phyloP scores from a whole-genome alignment of 768 basidiomycete species.

The Naganishia vaughanmartiniae region DNA sequence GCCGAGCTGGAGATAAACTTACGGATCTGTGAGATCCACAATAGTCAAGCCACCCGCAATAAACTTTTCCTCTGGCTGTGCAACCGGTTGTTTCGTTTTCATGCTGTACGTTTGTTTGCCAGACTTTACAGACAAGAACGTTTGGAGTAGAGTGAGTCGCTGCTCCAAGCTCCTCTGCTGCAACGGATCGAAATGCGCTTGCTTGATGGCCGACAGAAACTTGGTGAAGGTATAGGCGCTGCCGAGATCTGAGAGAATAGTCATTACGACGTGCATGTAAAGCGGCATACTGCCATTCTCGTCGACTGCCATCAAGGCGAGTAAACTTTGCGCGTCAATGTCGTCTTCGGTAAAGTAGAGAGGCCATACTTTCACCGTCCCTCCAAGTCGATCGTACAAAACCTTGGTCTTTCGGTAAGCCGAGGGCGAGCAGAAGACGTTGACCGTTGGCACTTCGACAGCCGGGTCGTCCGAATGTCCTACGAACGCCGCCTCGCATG shows the following conservation, averaged over 20 bases:
- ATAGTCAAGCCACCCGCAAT: slow-evolving; percentile 27
- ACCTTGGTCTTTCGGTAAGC: neutral
- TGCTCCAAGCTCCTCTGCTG: slow-evolving; percentile 24
- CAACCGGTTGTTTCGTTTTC: slow-evolving; percentile 8
- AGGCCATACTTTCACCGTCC: slow-evolving; percentile 25
- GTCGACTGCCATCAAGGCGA: slow-evolving; percentile 29
- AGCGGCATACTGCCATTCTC: slow-evolving; percentile 28
- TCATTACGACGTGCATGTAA: slow-evolving; percentile 30
- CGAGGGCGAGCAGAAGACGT: slow-evolving; percentile 29
- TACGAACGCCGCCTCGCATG: slow-evolving; percentile 29
- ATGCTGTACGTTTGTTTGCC: slow-evolving; percentile 11
- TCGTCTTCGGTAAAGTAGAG: slow-evolving; percentile 28
- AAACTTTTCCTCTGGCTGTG: slow-evolving; percentile 23
- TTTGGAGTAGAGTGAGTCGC: slow-evolving; percentile 18
- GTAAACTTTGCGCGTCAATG: slow-evolving; percentile 25
- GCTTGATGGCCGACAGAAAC: slow-evolving; percentile 11
- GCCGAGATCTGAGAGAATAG: slow-evolving; percentile 27
- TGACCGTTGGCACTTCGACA: slow-evolving; percentile 17
- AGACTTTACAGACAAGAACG: slow-evolving; percentile 17
- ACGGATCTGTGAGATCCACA: slow-evolving; percentile 31
- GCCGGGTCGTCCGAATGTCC: slow-evolving; percentile 19
- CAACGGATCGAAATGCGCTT: slow-evolving; percentile 4
- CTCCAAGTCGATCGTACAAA: slow-evolving; percentile 28
- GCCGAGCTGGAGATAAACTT: neutral
- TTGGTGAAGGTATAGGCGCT: slow-evolving; percentile 13